These are phyloP conservation scores for Dictyostelium capitatum DNA, from an alignment of 78 protist species.

Conservation along the genomic window DNA sequence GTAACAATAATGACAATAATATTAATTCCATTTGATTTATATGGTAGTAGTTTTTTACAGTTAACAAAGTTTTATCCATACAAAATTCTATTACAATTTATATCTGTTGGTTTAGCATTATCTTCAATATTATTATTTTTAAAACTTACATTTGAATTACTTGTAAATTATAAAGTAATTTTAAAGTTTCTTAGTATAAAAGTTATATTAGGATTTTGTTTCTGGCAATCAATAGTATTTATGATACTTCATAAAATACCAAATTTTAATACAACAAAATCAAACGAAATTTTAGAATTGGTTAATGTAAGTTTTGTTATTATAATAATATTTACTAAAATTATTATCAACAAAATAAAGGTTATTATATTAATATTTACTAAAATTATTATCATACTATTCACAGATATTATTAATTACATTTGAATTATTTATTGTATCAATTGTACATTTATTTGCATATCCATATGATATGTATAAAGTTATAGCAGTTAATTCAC, in stretches of 20 bases:
- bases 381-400: neutral
- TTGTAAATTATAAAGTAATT: slow-evolving; percentile 33
- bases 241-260: slow-evolving; percentile 10
- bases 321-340: too few relatives aligned
- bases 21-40: neutral
- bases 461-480: slow-evolving; percentile 76
- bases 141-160: slow-evolving; percentile 1
- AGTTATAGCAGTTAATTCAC: slow-evolving; percentile 57
- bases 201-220: slow-evolving; percentile 56
- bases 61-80: slow-evolving; percentile 34
- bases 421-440: slow-evolving; percentile 69
- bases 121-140: slow-evolving; percentile 26
- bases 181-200: slow-evolving; percentile 47
- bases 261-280: slow-evolving; percentile 13
- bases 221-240: slow-evolving; percentile 50
- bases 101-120: slow-evolving; percentile 38
- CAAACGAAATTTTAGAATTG: slow-evolving; percentile 37
- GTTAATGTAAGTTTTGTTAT: neutral
- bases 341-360: too few relatives aligned
- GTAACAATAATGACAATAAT: slow-evolving; percentile 32
- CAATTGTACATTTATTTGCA: slow-evolving; percentile 65
- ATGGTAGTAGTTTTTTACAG: slow-evolving; percentile 11
- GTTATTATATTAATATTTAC: neutral
- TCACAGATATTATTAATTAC: slow-evolving; percentile 32
- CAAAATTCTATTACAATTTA: neutral